Conservation (phyloP, 140 eudicot genomes). For the Cichorium intybus region DNA sequence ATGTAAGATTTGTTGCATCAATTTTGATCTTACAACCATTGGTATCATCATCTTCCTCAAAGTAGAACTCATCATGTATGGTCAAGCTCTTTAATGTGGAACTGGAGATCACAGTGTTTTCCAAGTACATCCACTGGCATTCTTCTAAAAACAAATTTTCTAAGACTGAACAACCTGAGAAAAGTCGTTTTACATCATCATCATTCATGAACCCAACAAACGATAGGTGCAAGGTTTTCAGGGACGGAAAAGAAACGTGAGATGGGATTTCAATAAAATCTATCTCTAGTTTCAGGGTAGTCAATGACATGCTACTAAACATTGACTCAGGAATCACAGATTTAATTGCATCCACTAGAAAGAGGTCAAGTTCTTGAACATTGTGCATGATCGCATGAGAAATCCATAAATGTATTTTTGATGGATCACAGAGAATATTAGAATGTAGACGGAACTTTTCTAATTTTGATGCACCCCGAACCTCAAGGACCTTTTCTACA, state of each 20-base stretch:
- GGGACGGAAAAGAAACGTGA: slow-evolving; percentile 35
- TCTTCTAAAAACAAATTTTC: slow-evolving; percentile 45
- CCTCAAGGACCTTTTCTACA: slow-evolving; percentile 37
- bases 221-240: slow-evolving; percentile 40
- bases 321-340: slow-evolving; percentile 36
- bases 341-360: slow-evolving; percentile 34
- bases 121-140: slow-evolving; percentile 39
- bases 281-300: slow-evolving; percentile 35
- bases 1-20: slow-evolving; percentile 32
- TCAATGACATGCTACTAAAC: slow-evolving; percentile 31
- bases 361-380: slow-evolving; percentile 50
- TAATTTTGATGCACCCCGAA: slow-evolving; percentile 27
- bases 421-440: slow-evolving; percentile 22
- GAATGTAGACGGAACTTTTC: slow-evolving; percentile 45
- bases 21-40: slow-evolving; percentile 39
- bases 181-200: slow-evolving; percentile 28
- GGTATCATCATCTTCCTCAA: slow-evolving; percentile 7
- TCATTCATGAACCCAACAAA: slow-evolving; percentile 35
- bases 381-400: slow-evolving; percentile 33
- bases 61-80: slow-evolving; percentile 29
- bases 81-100: slow-evolving; percentile 45
- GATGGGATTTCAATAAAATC: slow-evolving; percentile 37
- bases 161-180: slow-evolving; percentile 39
- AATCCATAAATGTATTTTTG: slow-evolving; percentile 37
- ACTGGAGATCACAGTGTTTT: slow-evolving; percentile 26